Conservation (phyloP, 805 yeast species). For the Millerozyma miso region DNA sequence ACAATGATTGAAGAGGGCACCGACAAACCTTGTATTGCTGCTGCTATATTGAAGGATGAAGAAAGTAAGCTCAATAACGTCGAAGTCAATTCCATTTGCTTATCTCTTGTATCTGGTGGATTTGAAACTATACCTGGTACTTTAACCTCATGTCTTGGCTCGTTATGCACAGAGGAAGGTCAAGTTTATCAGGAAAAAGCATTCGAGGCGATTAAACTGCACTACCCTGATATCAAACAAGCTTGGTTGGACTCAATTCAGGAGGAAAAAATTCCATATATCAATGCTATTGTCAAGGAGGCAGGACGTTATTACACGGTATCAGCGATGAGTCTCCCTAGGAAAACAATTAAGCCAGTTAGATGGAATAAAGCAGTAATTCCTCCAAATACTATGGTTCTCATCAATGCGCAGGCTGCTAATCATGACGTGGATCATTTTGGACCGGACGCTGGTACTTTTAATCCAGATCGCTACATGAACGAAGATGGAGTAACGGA, state of each 20-base stretch:
- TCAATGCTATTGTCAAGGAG: conserved; percentile 5
- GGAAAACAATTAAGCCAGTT: conserved; percentile 3
- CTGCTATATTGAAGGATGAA: conserved; percentile 4
- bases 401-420: conserved; percentile 5
- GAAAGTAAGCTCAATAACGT: conserved; percentile 1
- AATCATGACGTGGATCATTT: conserved; percentile 4
- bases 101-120: conserved; percentile 5
- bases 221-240: conserved; percentile 2
- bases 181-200: conserved; percentile 4
- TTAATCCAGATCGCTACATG: conserved; percentile 4
- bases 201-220: conserved; percentile 1
- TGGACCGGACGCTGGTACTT: conserved; percentile 1
- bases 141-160: conserved; percentile 4
- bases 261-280: conserved; percentile 4
- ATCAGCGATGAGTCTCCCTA: conserved; percentile 5
- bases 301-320: conserved; percentile 5
- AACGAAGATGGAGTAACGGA: conserved; percentile 3
- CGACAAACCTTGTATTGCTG: conserved; percentile 5
- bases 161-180: conserved; percentile 2
- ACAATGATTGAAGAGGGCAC: conserved; percentile 20
- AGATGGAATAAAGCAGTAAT: conserved; percentile 3
- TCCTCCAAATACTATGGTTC: conserved; percentile 4
- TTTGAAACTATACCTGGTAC: conserved; percentile 5
- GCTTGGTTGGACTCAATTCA: conserved; percentile 2
- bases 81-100: conserved; percentile 3